Evolutionary conservation across 2,329 filamentous ascomycete species (phyloP), one percentile per base, ranked within the genome.

Genomic region (Xylaria sp.): DNA sequence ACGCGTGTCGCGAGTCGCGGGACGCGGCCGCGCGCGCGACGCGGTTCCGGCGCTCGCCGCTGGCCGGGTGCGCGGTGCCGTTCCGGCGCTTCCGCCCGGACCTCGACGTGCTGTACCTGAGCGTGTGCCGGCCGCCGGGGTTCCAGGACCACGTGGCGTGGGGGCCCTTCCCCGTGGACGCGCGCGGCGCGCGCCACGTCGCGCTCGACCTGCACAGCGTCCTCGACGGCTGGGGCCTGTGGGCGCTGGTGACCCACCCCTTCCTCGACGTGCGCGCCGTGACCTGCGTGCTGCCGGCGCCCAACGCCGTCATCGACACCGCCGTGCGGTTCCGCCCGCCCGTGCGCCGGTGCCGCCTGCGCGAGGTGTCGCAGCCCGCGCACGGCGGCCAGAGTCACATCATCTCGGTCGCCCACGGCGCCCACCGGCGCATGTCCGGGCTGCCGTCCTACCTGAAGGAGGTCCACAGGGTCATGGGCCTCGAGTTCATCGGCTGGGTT

Each of bases 1-100:
- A 63, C 44, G 54, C 60, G 7, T 62, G 60, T 21, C 54, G 46
- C 29, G 61, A 62, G 50, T 59, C 60, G 3, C 61, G 61, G 9
- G 56, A 40, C 2, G 16, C 54, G 16, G 58, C 60, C 21, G 52
- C 48, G 4, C 45, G 11, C 2, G 50, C 52, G 19, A 52, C 52
- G 19, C 47, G 37, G 7, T 56, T 63, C 16, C 56, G 60, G 13
- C 58, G 60, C 44, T 63, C 60, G 18, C 56, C 43, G 1, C 2
- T 60, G 19, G 61, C 60, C 4, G 47, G 56, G 4, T 58, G 57
- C 40, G 48, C 50, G 6, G 55, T 62, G 17, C 61, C 61, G 2
- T 56, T 57, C 39, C 54, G 61, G n/a, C 39, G 26, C 1, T 63
- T 59, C 29, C 54, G 56, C 18, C 57, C 61, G 4, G 61, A 63